Conservation (phyloP, 331 rosid species). For the Telfairia occidentalis region DNA sequence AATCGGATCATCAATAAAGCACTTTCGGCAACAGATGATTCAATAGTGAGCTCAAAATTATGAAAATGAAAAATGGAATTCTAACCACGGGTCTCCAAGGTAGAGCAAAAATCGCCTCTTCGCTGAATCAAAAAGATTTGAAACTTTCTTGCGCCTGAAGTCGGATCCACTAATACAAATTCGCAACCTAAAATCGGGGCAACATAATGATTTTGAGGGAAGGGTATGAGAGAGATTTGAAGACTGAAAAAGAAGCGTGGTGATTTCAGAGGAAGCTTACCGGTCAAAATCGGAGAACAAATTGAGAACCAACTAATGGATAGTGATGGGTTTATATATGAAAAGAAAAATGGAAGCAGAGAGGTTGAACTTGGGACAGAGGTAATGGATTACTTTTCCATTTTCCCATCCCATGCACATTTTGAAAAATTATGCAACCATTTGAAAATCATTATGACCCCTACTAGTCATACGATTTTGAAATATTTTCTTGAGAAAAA, state of each 20-base stretch:
- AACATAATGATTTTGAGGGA: neutral
- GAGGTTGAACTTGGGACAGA: neutral
- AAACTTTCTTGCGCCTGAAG: neutral
- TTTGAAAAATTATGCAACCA: no score
- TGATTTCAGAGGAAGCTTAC: neutral
- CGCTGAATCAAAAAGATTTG: neutral
- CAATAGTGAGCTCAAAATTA: neutral
- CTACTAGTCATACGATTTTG: no score
- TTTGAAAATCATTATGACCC: no score
- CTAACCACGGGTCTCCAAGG: neutral
- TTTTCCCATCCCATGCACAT: no score
- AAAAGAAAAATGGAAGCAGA: neutral
- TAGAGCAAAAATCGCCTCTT: neutral
- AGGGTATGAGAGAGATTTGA: neutral
- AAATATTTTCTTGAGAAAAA: no score
- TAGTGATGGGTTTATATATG: neutral
- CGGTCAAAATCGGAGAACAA: neutral
- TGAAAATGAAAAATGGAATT: neutral
- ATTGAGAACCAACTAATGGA: neutral
- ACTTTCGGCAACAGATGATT: neutral
- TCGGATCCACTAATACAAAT: neutral
- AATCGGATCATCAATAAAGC: neutral
- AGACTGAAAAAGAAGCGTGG: neutral
- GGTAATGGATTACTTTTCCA: neutral
- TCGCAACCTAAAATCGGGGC: neutral